phyloP scores from a whole-genome alignment of 345 rosid genomes.

The Anastatica hierochuntica region DNA sequence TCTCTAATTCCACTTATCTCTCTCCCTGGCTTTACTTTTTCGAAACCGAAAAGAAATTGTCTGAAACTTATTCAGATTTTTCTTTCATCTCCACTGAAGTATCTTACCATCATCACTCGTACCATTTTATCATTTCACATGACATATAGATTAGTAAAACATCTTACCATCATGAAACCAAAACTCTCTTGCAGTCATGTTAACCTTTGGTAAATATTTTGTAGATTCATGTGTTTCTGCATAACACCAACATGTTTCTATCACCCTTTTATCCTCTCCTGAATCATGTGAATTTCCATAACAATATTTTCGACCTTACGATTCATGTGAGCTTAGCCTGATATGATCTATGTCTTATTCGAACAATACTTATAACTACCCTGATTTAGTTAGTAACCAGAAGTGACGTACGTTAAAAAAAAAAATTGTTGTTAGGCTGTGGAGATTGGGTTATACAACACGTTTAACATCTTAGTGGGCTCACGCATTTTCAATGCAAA shows the following conservation, averaged over 20 bases:
- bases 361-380: not conserved
- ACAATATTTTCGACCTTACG: not conserved
- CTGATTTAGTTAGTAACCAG: too few species aligned
- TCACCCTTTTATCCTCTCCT: too few species aligned
- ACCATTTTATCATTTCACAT: too few species aligned
- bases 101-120: too few species aligned
- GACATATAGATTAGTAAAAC: too few species aligned
- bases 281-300: slow-evolving; percentile 23
- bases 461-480: slow-evolving; percentile 7
- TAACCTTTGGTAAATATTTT: too few species aligned
- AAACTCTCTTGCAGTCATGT: too few species aligned
- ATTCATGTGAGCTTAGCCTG: slow-evolving; percentile 17
- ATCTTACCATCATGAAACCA: too few species aligned
- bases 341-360: too few species aligned
- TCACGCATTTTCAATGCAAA: slow-evolving; percentile 16
- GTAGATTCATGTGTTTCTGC: too few species aligned
- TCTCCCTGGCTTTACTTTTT: not conserved
- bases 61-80: not conserved
- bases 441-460: slow-evolving; percentile 13
- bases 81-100: not conserved
- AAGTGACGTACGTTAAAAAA: slow-evolving; percentile 5
- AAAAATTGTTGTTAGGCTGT: slow-evolving; percentile 23
- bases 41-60: not conserved
- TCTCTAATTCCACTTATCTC: not conserved
- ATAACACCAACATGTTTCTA: too few species aligned